Evolutionary conservation across 1,284 basidiomycete species (phyloP).

Genomic region (Apiotrichum veenhuisii): DNA sequence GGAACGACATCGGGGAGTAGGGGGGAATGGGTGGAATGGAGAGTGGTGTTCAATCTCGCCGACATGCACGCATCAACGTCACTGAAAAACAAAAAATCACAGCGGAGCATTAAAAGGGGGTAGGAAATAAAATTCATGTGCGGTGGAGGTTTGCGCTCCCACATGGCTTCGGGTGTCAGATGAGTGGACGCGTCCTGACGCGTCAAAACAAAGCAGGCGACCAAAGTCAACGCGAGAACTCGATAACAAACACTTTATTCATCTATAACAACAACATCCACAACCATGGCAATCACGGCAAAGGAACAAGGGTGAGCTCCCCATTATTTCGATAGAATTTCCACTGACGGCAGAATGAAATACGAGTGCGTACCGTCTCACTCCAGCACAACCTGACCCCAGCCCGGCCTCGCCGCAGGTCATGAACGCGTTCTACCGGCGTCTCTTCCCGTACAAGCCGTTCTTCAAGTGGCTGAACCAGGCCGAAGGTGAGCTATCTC

Average conservation of each 20-base stretch:
- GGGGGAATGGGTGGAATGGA: neutral
- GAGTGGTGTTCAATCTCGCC: neutral
- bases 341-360: constrained; percentile 13
- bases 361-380: constrained; percentile 12
- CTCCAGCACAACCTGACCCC: constrained; percentile 1
- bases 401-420: constrained; percentile 57
- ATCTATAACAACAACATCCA: neutral
- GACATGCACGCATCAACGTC: neutral
- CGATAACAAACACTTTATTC: neutral
- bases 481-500: constrained; percentile 56
- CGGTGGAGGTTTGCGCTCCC: too few relatives aligned
- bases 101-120: neutral
- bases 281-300: constrained; percentile 10
- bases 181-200: neutral
- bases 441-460: constrained; percentile 90
- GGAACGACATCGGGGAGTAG: constrained; percentile 15
- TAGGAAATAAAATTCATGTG: neutral
- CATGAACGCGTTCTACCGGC: constrained; percentile 86
- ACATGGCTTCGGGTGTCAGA: too few relatives aligned
- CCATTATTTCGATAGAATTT: neutral
- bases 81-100: constrained; percentile 1
- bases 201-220: neutral
- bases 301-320: constrained; percentile 10
- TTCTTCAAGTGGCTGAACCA: constrained; percentile 96
- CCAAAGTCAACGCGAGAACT: too few relatives aligned